phyloP scores from a whole-genome alignment of 2,329 filamentous ascomycete species.

The Colletotrichum sp. region DNA sequence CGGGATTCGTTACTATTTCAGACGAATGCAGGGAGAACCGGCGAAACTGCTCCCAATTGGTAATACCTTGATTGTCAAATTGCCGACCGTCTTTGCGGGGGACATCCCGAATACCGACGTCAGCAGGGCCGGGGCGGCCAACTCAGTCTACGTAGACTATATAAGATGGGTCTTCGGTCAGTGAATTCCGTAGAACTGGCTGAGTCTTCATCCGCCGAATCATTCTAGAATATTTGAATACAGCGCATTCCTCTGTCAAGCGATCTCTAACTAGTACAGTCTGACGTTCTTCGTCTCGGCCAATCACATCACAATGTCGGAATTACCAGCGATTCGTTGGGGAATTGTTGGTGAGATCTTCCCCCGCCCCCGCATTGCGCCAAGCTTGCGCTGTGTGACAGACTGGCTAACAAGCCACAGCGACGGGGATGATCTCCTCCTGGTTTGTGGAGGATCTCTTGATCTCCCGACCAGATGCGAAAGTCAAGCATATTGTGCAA shows the following conservation, averaged over 20 bases:
- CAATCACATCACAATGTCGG: background rate
- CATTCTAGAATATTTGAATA: background rate
- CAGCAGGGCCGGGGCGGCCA: background rate
- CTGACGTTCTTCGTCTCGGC: background rate
- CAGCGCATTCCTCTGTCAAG: background rate
- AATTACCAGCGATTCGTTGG: slow-evolving; percentile 33
- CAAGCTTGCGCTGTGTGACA: background rate
- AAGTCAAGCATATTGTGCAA: slow-evolving; percentile 45
- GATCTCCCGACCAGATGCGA: slow-evolving; percentile 36
- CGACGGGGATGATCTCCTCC: slow-evolving; percentile 43
- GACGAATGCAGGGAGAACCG: background rate
- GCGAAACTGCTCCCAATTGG: background rate
- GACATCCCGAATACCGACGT: background rate
- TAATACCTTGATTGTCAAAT: background rate
- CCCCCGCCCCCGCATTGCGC: background rate
- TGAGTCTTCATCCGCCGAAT: background rate
- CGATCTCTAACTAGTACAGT: background rate
- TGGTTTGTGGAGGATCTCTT: slow-evolving; percentile 49
- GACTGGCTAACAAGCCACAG: background rate
- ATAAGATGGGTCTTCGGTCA: background rate
- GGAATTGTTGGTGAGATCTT: slow-evolving; percentile 30
- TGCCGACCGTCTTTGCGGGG: background rate
- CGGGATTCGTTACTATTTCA: background rate
- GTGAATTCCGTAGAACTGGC: background rate
- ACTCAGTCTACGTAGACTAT: background rate